Conservation (phyloP, 106 monocot species). For the Gastrodia elata region DNA sequence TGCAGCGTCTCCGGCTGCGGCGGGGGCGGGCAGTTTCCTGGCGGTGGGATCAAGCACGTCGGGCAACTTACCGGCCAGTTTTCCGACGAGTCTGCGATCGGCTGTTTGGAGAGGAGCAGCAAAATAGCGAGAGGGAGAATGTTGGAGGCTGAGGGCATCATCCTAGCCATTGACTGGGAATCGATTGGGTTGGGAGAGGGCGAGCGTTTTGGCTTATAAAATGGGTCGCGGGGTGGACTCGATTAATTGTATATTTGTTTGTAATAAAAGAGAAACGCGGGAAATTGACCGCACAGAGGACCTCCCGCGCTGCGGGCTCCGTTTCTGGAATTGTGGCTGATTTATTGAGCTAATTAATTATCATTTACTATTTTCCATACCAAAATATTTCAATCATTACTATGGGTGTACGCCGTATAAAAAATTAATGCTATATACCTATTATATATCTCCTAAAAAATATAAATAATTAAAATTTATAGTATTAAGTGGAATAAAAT, state of each 20-base stretch:
- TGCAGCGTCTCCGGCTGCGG: constrained; percentile 7
- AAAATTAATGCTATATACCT: too few species aligned
- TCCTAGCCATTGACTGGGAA: constrained; percentile 3
- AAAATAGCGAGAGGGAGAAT: constrained; percentile 11
- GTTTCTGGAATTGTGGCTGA: too few species aligned
- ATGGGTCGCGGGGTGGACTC: background rate
- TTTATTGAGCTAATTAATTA: too few species aligned
- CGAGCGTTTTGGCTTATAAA: constrained; percentile 1
- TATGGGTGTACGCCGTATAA: too few species aligned
- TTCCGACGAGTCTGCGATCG: constrained; percentile 10
- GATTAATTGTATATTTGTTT: too few species aligned
- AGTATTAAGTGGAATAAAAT: too few species aligned
- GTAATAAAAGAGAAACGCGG: background rate
- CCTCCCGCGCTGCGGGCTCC: too few species aligned
- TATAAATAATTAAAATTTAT: too few species aligned
- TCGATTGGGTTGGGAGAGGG: background rate
- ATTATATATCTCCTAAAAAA: too few species aligned
- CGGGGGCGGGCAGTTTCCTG: constrained; percentile 12
- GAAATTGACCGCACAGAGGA: background rate
- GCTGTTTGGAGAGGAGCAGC: background rate
- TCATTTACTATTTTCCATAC: too few species aligned
- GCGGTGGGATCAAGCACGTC: constrained; percentile 32
- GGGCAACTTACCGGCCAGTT: constrained; percentile 28
- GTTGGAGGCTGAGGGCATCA: background rate
- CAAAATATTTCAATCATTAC: too few species aligned